phyloP scores from a whole-genome alignment of 805 yeast species.

The Candida pseudofarinosa region DNA sequence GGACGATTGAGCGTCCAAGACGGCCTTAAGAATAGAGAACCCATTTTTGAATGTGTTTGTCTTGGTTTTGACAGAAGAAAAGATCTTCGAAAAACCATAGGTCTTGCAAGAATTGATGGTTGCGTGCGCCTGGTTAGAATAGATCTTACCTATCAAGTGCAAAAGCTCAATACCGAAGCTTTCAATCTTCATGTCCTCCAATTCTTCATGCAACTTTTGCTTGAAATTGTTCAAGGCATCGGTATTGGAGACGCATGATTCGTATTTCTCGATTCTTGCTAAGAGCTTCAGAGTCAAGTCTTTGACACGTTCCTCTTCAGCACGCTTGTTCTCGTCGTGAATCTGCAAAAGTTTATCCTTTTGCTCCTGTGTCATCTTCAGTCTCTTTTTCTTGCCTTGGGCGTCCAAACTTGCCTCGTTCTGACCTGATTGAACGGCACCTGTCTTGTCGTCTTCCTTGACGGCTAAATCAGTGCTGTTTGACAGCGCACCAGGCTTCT shows the following conservation, averaged over 20 bases:
- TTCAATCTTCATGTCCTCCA: constrained; percentile 85
- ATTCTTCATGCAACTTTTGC: constrained; percentile 53
- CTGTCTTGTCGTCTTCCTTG: constrained; percentile 5
- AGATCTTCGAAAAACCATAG: constrained; percentile 81
- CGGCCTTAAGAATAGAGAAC: constrained; percentile 74
- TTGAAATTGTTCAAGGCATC: constrained; percentile 58
- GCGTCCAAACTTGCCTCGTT: constrained; percentile 7
- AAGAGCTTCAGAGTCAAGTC: constrained; percentile 50
- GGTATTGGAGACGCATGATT: constrained; percentile 57
- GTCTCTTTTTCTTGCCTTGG: constrained; percentile 27
- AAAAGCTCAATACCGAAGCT: constrained; percentile 90
- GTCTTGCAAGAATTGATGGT: constrained; percentile 72
- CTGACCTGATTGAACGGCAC: constrained; percentile 6
- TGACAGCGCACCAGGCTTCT: constrained; percentile 3
- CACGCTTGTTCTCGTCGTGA: constrained; percentile 52
- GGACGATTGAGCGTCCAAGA: constrained; percentile 80
- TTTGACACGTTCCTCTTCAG: constrained; percentile 45
- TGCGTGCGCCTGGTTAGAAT: constrained; percentile 70
- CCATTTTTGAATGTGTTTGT: constrained; percentile 82
- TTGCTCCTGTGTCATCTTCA: constrained; percentile 29
- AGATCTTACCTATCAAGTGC: constrained; percentile 77
- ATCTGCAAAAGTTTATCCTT: constrained; percentile 49
- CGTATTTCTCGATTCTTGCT: constrained; percentile 42
- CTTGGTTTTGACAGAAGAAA: constrained; percentile 77
- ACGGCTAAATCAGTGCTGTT: constrained; percentile 9